Evolutionary conservation across 1,139 yeast genomes (phyloP).

Genomic region (Geotrichum reessii): DNA sequence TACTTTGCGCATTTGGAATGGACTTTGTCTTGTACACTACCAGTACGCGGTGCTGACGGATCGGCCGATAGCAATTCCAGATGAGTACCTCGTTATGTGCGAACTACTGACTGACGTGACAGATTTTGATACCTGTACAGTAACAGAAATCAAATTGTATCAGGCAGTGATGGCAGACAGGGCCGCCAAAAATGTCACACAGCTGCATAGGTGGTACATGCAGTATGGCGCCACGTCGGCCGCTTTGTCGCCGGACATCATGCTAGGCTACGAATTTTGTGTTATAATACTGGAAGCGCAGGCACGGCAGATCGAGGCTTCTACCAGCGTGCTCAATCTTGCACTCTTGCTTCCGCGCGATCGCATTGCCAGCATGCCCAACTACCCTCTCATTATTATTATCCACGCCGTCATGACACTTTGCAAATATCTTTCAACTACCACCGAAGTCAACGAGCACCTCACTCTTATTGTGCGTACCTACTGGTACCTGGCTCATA

Average conservation of each 20-base stretch:
- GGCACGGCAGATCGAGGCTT: slow-evolving; percentile 27
- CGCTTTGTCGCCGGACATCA: neutral
- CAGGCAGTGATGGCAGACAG: slow-evolving; percentile 14
- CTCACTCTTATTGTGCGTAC: slow-evolving; percentile 45
- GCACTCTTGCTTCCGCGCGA: slow-evolving; percentile 42
- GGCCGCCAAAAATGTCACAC: neutral
- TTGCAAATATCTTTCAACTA: slow-evolving; percentile 40
- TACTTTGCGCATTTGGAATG: slow-evolving; percentile 47
- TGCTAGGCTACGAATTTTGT: slow-evolving; percentile 5
- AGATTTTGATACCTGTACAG: slow-evolving; percentile 15
- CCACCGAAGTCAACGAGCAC: slow-evolving; percentile 16
- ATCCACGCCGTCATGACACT: slow-evolving; percentile 49
- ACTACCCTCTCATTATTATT: slow-evolving; percentile 44
- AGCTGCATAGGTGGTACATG: slow-evolving; percentile 8
- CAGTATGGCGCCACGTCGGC: neutral
- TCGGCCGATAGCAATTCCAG: slow-evolving; percentile 38
- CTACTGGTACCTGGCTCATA: slow-evolving; percentile 51
- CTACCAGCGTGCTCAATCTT: slow-evolving; percentile 41
- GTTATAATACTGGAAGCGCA: neutral
- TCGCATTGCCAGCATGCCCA: slow-evolving; percentile 48
- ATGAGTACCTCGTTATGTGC: slow-evolving; percentile 38
- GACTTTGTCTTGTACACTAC: slow-evolving; percentile 45
- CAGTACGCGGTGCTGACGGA: slow-evolving; percentile 47
- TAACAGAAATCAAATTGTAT: slow-evolving; percentile 20
- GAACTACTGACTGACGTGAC: slow-evolving; percentile 26